Percentiles rank a stretch among this genome's conserved stretches.
These are phyloP conservation scores for Capsicum chinense DNA, from an alignment of 257 asterid species.

Conservation along the genomic window DNA sequence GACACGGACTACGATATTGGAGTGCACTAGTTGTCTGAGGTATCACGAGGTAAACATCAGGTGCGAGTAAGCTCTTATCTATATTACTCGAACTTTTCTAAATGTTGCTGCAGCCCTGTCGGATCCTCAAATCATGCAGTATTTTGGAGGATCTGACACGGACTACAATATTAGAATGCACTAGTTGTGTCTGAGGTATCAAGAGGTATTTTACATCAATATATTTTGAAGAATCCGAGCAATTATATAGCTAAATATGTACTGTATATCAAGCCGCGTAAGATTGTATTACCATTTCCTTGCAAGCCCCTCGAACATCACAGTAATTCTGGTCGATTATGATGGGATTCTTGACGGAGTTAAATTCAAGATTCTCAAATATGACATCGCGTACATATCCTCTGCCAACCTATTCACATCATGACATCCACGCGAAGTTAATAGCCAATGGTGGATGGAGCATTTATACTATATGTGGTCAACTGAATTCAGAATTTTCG, in stretches of 20 bases:
- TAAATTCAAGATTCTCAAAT: conserved; percentile 54
- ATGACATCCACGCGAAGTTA: background rate
- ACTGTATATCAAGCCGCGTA: background rate
- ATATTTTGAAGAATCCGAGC: background rate
- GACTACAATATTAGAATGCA: no score
- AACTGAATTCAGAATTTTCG: background rate
- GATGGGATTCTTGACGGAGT: conserved; percentile 56
- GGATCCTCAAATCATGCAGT: no score
- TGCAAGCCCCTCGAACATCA: conserved; percentile 42
- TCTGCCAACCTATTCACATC: conserved; percentile 53
- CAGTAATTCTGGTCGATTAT: conserved; percentile 76
- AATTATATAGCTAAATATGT: background rate
- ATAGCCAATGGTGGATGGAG: background rate
- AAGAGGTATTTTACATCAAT: background rate
- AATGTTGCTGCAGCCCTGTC: no score
- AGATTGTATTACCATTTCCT: conserved; percentile 42
- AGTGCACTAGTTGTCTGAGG: background rate
- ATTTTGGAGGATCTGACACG: no score
- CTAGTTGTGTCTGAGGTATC: background rate
- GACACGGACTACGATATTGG: no score
- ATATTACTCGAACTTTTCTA: no score
- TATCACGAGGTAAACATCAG: background rate
- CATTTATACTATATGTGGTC: background rate
- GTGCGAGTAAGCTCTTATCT: no score
- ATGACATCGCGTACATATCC: conserved; percentile 54